A percentile compares a stretch with the other conserved stretches of the same genome.
Evolutionary conservation across 345 rosid genomes (phyloP).

Genomic region (Aquilaria malaccensis): DNA sequence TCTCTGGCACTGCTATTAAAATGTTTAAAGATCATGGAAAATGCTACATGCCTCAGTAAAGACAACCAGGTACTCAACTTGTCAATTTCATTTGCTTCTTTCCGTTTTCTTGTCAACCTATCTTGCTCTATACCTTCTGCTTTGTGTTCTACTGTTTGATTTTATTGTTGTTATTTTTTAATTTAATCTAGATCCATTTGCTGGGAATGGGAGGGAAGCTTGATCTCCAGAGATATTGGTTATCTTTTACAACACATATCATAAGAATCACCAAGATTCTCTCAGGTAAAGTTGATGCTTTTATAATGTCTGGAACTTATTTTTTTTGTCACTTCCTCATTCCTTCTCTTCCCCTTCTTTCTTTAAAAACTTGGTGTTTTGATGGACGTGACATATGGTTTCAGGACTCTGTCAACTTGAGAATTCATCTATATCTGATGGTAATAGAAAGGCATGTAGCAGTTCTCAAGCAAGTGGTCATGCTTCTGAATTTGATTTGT

Average conservation of each 20-base stretch:
- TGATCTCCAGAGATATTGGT: constrained; percentile 29
- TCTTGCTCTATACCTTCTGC: background rate
- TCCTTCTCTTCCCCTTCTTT: constrained; percentile 1
- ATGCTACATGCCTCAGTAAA: constrained; percentile 82
- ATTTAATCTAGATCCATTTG: constrained; percentile 60
- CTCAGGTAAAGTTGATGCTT: constrained; percentile 44
- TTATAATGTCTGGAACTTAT: background rate
- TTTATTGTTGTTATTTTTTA: constrained; percentile 6
- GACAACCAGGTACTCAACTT: constrained; percentile 68
- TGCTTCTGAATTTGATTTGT: constrained; percentile 32
- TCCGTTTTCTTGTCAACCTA: background rate
- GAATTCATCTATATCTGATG: constrained; percentile 20
- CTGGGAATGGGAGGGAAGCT: constrained; percentile 57
- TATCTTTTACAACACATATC: constrained; percentile 51
- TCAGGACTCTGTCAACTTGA: constrained; percentile 45
- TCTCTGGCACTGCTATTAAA: constrained; percentile 56
- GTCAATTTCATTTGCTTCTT: constrained; percentile 4
- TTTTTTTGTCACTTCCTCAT: constrained; percentile 1
- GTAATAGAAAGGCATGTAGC: constrained; percentile 22
- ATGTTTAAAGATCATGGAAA: constrained; percentile 95
- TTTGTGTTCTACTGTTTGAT: constrained; percentile 9
- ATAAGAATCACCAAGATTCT: constrained; percentile 60
- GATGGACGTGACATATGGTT: constrained; percentile 22
- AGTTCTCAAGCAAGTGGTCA: constrained; percentile 26
- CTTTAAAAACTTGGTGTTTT: constrained; percentile 9